Base-by-base conservation (phyloP, 331 rosid genomes). In the Malus hybrid region DNA sequence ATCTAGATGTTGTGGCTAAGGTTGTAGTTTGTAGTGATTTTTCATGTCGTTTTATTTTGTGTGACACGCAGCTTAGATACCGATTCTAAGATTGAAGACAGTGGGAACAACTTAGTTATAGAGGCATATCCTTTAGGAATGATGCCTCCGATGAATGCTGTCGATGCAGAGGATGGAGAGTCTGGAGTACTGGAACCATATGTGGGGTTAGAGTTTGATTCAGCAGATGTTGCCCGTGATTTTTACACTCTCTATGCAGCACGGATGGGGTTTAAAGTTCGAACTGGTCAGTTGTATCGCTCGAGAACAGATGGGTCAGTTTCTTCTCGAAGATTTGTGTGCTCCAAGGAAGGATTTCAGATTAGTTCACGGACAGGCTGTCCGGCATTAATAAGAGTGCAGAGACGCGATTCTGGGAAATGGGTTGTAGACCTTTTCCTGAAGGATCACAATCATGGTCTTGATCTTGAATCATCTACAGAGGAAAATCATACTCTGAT, bases 331-430 rank as follows among this genome's bases (percentile, higher is more conserved):
- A 92, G 99, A 84, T 94, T 79, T 31, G 99, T 94, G 57, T 94
- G 99, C 86, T 90, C 93, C 3, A 94, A 94, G 83, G 99, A 94
- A 85, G 99, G 99, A 14, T 87, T 80, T 84, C 99, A 94, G 90
- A 91, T 87, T 74, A 92, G 86, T 80, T 90, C 99, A 46, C 87
- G 99, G 76, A 87, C 96, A 6, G 99, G 97, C 12, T 94, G 99
- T 81, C 92, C 96, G 2, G 99, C 99, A 52, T 87, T 90, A 78
- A 85, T 94, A 70, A 88, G 96, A 74, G 99, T 89, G 31, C 96
- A 92, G 57, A 80, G 80, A 75, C 85, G 89, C 32, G 92, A 82
- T 84, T 86, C 97, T 34, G 99, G 97, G 64, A 94, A 87, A 87
- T 94, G 99, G 99, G 89, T 89, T 69, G 56, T 94, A 68, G 97